Conservation (phyloP, 306 rosid species). For the Luffa acutangula region DNA sequence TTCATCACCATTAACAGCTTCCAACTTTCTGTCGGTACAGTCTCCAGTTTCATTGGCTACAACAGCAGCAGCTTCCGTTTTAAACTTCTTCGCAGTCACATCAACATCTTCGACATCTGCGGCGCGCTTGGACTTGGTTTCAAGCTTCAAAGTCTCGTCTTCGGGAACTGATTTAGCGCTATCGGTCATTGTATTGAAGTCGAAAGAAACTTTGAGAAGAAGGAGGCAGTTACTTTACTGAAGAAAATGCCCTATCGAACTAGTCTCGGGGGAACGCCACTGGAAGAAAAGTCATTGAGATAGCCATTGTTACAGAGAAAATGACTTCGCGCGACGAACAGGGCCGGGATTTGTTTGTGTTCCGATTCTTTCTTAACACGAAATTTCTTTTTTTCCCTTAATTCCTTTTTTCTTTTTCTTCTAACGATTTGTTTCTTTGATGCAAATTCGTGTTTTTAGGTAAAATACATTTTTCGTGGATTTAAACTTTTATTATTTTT, state of each 20-base stretch:
- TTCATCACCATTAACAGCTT: neutral
- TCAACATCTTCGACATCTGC: slow-evolving; percentile 11
- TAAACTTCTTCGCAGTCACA: slow-evolving; percentile 25
- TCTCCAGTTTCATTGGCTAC: neutral
- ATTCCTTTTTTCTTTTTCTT: too few species aligned
- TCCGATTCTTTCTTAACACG: too few species aligned
- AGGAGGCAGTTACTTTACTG: neutral
- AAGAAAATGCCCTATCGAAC: neutral
- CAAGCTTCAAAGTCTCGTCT: slow-evolving; percentile 8
- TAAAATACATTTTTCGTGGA: too few species aligned
- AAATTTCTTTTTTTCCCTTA: too few species aligned
- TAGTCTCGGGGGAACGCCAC: neutral
- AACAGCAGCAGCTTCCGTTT: slow-evolving; percentile 15
- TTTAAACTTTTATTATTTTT: too few species aligned
- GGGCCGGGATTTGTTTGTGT: neutral
- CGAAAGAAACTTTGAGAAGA: neutral
- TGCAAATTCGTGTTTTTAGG: too few species aligned
- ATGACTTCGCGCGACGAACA: neutral
- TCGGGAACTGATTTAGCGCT: slow-evolving; percentile 9
- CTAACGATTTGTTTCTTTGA: too few species aligned
- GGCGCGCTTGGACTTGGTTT: slow-evolving; percentile 25
- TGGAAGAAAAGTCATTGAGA: neutral
- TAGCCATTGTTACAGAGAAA: neutral
- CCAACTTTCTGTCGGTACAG: neutral
- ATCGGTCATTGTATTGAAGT: neutral